Conservation (phyloP, 1,284 basidiomycete species). For the Tilletia indica region DNA sequence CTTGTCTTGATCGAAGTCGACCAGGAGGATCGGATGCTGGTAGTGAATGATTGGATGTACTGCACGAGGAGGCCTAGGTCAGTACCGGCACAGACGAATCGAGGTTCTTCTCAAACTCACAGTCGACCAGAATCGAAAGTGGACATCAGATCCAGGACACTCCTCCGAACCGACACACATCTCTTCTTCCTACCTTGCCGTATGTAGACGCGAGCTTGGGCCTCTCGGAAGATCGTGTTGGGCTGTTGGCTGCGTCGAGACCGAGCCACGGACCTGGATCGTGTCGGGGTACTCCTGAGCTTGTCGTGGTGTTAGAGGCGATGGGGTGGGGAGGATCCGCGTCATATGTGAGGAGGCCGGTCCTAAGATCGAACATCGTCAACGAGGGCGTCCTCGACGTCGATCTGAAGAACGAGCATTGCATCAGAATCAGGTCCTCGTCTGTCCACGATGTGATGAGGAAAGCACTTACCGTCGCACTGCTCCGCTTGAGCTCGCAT, state of each 20-base stretch:
- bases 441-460: neutral
- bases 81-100: too few species aligned
- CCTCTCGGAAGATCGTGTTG: constrained; percentile 81
- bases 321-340: constrained; percentile 84
- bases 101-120: neutral
- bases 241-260: constrained; percentile 82
- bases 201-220: constrained; percentile 76
- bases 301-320: constrained; percentile 65
- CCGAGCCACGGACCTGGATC: constrained; percentile 81
- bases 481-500: constrained; percentile 85
- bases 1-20: too few species aligned
- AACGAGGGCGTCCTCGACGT: constrained; percentile 87
- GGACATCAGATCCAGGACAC: constrained; percentile 81
- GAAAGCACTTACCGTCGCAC: constrained; percentile 66
- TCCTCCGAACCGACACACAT: constrained; percentile 88
- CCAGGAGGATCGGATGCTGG: too few species aligned
- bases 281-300: constrained; percentile 49
- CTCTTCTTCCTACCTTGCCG: constrained; percentile 41
- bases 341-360: constrained; percentile 86
- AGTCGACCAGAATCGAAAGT: constrained; percentile 90
- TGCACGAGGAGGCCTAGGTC: neutral
- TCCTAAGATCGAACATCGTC: constrained; percentile 91
- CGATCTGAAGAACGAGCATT: constrained; percentile 64
- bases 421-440: too few species aligned
- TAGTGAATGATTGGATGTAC: too few species aligned